phyloP scores from a whole-genome alignment of 805 yeast genomes.

The Nakazawaea ishiwadae region DNA sequence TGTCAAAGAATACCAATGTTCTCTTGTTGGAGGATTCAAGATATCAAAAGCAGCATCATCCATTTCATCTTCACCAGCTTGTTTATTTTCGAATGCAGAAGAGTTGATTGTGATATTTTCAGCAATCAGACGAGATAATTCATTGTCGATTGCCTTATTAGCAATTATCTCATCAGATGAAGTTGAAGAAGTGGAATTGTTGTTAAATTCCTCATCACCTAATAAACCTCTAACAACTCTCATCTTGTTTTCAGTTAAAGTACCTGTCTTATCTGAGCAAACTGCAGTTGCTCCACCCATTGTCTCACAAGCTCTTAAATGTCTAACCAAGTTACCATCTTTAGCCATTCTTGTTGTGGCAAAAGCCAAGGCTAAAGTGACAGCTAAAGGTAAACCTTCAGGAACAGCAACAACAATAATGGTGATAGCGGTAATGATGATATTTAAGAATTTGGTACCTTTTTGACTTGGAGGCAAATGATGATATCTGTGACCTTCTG shows the following conservation, averaged over 20 bases:
- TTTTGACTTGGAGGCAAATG: constrained; percentile 58
- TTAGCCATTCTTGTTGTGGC: constrained; percentile 98
- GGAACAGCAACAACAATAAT: constrained; percentile 98
- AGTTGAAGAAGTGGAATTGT: constrained; percentile 19
- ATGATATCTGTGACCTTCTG: constrained; percentile 43
- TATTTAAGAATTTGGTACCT: constrained; percentile 79
- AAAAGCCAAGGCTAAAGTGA: constrained; percentile 92
- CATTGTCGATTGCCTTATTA: too few species aligned
- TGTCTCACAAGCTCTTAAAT: constrained; percentile 89
- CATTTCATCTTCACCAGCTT: constrained; percentile 21
- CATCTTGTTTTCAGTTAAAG: constrained; percentile 92
- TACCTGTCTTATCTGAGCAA: constrained; percentile 97
- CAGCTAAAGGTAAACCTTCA: constrained; percentile 97
- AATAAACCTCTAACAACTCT: constrained; percentile 75
- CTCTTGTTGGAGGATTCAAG: constrained; percentile 6
- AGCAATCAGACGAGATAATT: too few species aligned
- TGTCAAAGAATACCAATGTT: constrained; percentile 14
- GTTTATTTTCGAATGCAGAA: constrained; percentile 81
- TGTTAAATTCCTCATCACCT: constrained; percentile 56
- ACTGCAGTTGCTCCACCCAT: constrained; percentile 98
- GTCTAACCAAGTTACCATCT: constrained; percentile 94
- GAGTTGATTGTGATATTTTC: constrained; percentile 75
- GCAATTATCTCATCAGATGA: constrained; percentile 5
- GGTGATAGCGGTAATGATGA: constrained; percentile 87
- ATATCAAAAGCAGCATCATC: constrained; percentile 11